A percentile compares a stretch with the other conserved stretches of the same genome.
Conservation (phyloP, 768 basidiomycete genomes). For the Gymnopilus dilepis region DNA sequence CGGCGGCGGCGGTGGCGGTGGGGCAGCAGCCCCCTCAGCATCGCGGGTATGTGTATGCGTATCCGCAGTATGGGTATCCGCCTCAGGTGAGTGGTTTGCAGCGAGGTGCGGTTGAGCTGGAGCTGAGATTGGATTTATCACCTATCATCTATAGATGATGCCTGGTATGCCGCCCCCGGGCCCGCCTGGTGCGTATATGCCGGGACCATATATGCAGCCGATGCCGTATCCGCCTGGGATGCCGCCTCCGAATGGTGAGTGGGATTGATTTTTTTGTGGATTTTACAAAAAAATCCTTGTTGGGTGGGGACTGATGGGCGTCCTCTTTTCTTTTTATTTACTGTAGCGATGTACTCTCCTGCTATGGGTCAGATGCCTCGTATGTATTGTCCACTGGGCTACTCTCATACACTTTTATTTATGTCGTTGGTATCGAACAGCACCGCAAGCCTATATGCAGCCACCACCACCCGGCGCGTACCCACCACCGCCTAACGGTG, state of each 20-base stretch:
- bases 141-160: conserved; percentile 72
- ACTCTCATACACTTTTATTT: conserved; percentile 6
- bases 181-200: conserved; percentile 81
- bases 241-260: conserved; percentile 78
- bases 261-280: conserved; percentile 8
- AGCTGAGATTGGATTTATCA: neutral
- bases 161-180: conserved; percentile 80
- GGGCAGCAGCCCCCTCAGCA: conserved; percentile 17
- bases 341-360: conserved; percentile 86
- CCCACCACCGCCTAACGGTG: conserved; percentile 80
- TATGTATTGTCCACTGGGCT: conserved; percentile 52
- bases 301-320: conserved; percentile 14
- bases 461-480: conserved; percentile 75
- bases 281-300: no score
- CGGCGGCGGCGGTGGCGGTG: neutral
- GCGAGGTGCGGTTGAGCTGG: no score
- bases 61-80: conserved; percentile 78
- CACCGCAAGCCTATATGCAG: conserved; percentile 81
- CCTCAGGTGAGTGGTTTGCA: conserved; percentile 69
- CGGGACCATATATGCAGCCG: conserved; percentile 80
- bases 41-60: conserved; percentile 71
- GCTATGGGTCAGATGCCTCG: conserved; percentile 90
- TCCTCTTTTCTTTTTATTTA: neutral
- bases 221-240: conserved; percentile 85
- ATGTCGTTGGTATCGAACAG: conserved; percentile 35